Conservation (phyloP, 2,329 filamentous ascomycete species). For the Neopestalotiopsis clavispora region DNA sequence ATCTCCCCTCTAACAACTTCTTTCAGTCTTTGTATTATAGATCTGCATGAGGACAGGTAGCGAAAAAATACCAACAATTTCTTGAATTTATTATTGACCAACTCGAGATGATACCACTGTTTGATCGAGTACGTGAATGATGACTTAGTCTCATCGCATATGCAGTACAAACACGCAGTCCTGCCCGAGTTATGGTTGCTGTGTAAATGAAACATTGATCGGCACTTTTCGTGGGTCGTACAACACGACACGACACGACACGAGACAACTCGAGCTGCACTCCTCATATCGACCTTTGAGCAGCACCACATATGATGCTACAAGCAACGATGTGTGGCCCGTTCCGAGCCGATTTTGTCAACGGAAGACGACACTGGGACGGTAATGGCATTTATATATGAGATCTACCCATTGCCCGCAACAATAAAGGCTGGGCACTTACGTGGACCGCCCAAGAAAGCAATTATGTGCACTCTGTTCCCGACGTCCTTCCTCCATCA, state of each 20-base stretch:
- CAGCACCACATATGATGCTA: not conserved
- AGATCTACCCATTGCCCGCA: not conserved
- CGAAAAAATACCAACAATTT: not conserved
- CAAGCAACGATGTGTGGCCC: not conserved
- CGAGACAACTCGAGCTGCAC: constrained; percentile 1
- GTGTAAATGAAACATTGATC: not conserved
- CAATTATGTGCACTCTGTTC: not conserved
- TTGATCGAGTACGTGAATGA: not conserved
- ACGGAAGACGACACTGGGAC: not conserved
- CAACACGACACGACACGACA: constrained; percentile 3
- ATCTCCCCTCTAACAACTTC: constrained; percentile 5
- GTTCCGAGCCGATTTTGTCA: not conserved
- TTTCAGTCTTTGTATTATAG: constrained; percentile 7
- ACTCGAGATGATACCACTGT: not conserved
- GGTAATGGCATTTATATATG: not conserved
- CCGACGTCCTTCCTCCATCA: not conserved
- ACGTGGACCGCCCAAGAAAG: not conserved
- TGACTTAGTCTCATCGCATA: not conserved
- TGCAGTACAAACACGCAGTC: too few species aligned
- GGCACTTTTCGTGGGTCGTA: constrained; percentile 6
- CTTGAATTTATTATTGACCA: not conserved
- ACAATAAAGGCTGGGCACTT: not conserved
- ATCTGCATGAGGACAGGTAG: constrained; percentile 10
- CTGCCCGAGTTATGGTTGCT: not conserved
- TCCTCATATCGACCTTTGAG: not conserved